A percentile compares a stretch with the other conserved stretches of the same genome.
Evolutionary conservation across 2,329 filamentous ascomycete genomes (phyloP).

Genomic region (Aspergillus quadrilineatus): DNA sequence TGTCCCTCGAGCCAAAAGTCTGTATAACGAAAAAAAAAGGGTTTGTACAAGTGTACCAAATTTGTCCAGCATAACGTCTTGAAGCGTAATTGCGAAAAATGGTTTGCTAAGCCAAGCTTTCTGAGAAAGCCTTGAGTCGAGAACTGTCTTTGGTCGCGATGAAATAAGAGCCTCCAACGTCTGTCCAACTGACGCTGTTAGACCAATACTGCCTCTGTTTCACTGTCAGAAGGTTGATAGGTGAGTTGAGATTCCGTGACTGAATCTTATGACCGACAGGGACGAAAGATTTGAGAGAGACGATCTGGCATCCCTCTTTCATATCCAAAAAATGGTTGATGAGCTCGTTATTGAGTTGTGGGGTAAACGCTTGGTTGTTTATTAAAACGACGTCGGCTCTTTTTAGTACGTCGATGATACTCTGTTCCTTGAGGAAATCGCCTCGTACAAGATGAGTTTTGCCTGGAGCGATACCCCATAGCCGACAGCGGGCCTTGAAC

Average conservation of each 20-base stretch:
- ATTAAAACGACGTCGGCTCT: constrained; percentile 93
- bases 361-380: constrained; percentile 96
- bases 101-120: constrained; percentile 31
- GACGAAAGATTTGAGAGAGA: constrained; percentile 90
- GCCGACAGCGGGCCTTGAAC: constrained; percentile 76
- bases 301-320: constrained; percentile 84
- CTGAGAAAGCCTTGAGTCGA: constrained; percentile 51
- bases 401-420: constrained; percentile 71
- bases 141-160: constrained; percentile 75
- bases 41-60: constrained; percentile 4
- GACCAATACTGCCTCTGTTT: constrained; percentile 69
- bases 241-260: constrained; percentile 72
- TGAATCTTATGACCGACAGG: constrained; percentile 74
- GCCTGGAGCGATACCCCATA: constrained; percentile 85
- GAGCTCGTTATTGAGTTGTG: constrained; percentile 78
- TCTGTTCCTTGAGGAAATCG: constrained; percentile 74
- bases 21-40: not conserved
- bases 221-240: constrained; percentile 76
- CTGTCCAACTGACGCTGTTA: constrained; percentile 83
- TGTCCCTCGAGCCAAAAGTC: not conserved
- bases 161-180: constrained; percentile 78
- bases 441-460: constrained; percentile 76
- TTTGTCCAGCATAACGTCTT: not conserved
- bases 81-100: not conserved
- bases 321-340: constrained; percentile 89